Evolutionary conservation across 768 basidiomycete genomes (phyloP), one percentile per base, ranked within the genome.

Genomic region (Termitomyces sp.): DNA sequence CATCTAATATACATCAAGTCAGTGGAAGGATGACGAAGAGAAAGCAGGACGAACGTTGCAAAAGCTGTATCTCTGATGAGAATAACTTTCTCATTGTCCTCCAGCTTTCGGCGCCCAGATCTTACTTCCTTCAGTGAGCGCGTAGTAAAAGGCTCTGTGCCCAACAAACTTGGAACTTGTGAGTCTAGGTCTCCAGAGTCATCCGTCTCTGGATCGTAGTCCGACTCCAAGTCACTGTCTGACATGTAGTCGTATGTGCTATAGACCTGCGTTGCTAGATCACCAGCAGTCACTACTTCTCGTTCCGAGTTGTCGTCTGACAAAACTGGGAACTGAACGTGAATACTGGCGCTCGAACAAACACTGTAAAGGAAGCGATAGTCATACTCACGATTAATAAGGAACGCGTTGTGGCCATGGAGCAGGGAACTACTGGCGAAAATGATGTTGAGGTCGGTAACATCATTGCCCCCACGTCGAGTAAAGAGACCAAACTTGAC

Each of bases 1-100:
- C 73, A 74, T 16, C 78, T 79, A n/a, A 52, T 18, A 18, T 39
- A 37, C 32, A 7, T 26, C 34, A 8, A 14, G 33, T 59, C 13
- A 60, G 46, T 50, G 8, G 10, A 30, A 32, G 12, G 5, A 44
- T 3, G 12, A 24, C 10, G 51, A 34, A 10, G 20, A 16, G 8
- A 45, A n/a, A 4, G 8, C 13, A 18, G 26, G 32, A 58, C 60
- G 4, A n/a, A 69, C 68, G 66, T 69, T 51, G 52, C 59, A 42
- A 58, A 66, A 22, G 66, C 68, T 3, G 58, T 61, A 44, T 65
- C 62, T 30, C 52, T 51, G 20, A 66, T 51, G 13, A 66, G 36
- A n/a, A 69, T 56, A n/a, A 58, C 54, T 13, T 56, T 37, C 18
- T 67, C 64, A 20, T 37, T 10, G 2, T 63, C 57, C n/a, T 43